These are phyloP conservation scores for Pseudoscleropodium purum DNA, from an alignment of 225 moss, liverwort and hornwort genomes.

Conservation along the genomic window DNA sequence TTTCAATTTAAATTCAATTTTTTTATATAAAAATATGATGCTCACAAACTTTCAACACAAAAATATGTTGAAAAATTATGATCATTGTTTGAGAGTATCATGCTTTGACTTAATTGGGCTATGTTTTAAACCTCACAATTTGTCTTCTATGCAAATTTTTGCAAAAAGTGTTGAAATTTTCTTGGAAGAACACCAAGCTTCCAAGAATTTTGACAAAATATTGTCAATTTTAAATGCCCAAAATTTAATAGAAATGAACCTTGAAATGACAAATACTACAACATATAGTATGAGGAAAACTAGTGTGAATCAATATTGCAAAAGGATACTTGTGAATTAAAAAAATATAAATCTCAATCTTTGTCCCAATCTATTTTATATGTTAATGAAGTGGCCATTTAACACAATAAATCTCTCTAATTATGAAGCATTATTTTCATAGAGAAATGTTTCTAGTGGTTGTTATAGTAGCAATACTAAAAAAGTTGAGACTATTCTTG, in stretches of 20 bases:
- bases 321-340: neutral
- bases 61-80: neutral
- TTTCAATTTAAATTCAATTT: neutral
- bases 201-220: neutral
- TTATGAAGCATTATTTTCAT: neutral
- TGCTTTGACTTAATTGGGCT: neutral
- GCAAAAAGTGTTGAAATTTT: neutral
- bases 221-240: neutral
- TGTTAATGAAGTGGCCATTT: neutral
- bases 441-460: rapidly evolving
- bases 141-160: neutral
- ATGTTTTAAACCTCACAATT: neutral
- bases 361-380: neutral
- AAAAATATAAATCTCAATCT: neutral
- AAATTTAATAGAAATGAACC: neutral
- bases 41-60: neutral
- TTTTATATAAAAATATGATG: neutral
- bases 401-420: neutral
- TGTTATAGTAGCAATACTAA: neutral
- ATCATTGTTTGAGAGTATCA: neutral
- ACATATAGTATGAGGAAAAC: neutral
- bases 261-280: neutral
- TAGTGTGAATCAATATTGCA: neutral
- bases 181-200: neutral
- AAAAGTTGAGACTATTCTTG: neutral